A percentile compares a stretch with the other conserved stretches of the same genome.
Conservation (phyloP, 2,329 filamentous ascomycete species). For the Neofusicoccum sp. region DNA sequence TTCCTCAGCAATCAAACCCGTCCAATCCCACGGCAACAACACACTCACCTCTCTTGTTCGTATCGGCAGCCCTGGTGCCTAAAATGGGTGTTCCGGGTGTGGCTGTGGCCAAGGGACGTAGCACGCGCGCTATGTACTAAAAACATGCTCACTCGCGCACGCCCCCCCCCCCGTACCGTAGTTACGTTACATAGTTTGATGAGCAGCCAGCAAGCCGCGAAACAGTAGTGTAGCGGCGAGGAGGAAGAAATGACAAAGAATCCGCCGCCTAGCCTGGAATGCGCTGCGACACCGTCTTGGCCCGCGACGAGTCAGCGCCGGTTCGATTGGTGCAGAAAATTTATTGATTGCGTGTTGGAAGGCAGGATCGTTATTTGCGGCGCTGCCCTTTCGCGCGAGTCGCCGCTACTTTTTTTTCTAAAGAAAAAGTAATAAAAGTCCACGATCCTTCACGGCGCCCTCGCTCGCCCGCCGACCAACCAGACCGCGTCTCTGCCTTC, state of each 20-base stretch:
- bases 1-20: too few relatives aligned
- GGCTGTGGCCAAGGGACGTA: not conserved
- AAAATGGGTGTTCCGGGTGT: not conserved
- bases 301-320: not conserved
- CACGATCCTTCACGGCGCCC: too few relatives aligned
- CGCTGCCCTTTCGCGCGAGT: not conserved
- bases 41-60: too few relatives aligned
- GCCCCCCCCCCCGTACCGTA: not conserved
- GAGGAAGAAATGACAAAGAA: not conserved
- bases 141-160: not conserved
- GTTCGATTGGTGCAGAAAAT: not conserved
- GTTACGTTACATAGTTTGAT: not conserved
- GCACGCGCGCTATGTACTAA: not conserved
- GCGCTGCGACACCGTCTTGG: not conserved
- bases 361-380: not conserved
- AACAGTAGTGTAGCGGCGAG: not conserved
- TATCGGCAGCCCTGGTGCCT: too few relatives aligned
- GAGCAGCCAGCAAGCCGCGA: not conserved
- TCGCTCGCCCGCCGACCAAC: too few relatives aligned
- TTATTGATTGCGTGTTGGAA: not conserved
- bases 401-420: not conserved
- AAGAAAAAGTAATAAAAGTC: not conserved
- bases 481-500: too few relatives aligned
- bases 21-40: too few relatives aligned
- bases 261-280: not conserved